Percentiles rank a stretch among this genome's conserved stretches.
Conservation (phyloP, 208 protist genomes). For the Leishmania turanica region DNA sequence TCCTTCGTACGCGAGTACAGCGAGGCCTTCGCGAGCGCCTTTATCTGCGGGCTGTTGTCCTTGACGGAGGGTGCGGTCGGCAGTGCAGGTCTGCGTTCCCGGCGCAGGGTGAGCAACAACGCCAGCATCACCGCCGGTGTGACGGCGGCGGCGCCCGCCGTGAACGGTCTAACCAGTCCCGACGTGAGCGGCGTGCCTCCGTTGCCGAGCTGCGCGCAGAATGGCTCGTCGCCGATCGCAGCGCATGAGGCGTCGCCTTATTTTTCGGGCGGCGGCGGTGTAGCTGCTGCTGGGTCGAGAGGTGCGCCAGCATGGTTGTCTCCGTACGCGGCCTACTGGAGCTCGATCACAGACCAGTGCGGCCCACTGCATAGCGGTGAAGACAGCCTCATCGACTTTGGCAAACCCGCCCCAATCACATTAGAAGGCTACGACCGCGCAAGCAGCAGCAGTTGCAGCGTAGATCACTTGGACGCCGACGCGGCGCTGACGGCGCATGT, state of each 20-base stretch:
- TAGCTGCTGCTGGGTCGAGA: background rate
- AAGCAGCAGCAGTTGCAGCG: background rate
- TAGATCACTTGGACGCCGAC: background rate
- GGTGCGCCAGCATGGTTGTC: conserved; percentile 20
- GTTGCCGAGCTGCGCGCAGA: background rate
- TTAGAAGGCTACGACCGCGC: background rate
- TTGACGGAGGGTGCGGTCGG: conserved; percentile 13
- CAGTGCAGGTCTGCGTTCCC: background rate
- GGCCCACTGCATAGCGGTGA: background rate
- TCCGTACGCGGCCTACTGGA: conserved; percentile 24
- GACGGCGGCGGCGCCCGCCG: background rate
- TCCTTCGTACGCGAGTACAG: conserved; percentile 36
- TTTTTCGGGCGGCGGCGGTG: background rate
- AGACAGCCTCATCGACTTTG: conserved; percentile 8
- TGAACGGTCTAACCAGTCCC: background rate
- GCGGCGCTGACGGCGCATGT: conserved; percentile 15
- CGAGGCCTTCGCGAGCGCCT: conserved; percentile 50
- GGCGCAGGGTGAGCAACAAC: background rate
- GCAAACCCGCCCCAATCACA: background rate
- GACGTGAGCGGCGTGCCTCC: background rate
- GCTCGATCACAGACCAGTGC: background rate
- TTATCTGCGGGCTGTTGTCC: conserved; percentile 54
- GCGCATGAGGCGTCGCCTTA: background rate
- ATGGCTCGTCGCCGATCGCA: background rate
- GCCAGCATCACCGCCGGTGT: background rate